Base-by-base conservation (phyloP, 2,329 filamentous ascomycete genomes). In the Aureobasidium sp. region DNA sequence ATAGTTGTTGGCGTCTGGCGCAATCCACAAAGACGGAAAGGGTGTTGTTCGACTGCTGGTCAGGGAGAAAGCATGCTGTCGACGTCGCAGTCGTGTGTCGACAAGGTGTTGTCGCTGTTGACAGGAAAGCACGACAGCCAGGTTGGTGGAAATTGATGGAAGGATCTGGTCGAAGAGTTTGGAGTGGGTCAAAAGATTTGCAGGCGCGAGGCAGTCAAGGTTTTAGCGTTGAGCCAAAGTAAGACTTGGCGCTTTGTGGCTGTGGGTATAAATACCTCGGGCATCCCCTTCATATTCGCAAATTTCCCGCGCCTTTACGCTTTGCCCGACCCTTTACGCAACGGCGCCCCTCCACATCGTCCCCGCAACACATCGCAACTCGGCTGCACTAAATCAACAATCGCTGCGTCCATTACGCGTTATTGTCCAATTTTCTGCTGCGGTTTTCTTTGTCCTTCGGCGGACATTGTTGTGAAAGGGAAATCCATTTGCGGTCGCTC, bases 391-490 rank as follows among this genome's bases (percentile, higher is more conserved):
- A 49, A 56, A 57, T 17, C 35, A 48, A 54, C 48, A 40, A 47
- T 56, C 48, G 29, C 39, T 45, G 49, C 59, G 48, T 44, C 48
- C 19, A 56, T 40, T n/a, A 58, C 54, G 42, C 54, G 31, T 31
- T 39, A 50, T 54, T 62, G 60, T 54, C 40, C 60, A 56, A 22
- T 37, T 52, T 60, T 49, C 45, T 50, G 57, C 57, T 31, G 44
- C 49, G 60, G 39, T 56, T 62, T 57, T 54, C 49, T 49, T 62
- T 56, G 52, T 56, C 52, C 49, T 53, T 33, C 50, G 39, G 50
- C 42, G 15, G 49, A 49, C 40, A 31, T 42, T 22, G n/a, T 39
- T 57, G 44, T 54, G 50, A 57, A 49, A 39, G 35, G 35, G 44
- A 54, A 17, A n/a, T 47, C 45, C 22, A 19, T 45, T 54, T 42